Percentiles rank a stretch among this genome's conserved stretches.
Evolutionary conservation across 164 flowering plant genomes (phyloP).

Genomic region (Echeveria elegans): DNA sequence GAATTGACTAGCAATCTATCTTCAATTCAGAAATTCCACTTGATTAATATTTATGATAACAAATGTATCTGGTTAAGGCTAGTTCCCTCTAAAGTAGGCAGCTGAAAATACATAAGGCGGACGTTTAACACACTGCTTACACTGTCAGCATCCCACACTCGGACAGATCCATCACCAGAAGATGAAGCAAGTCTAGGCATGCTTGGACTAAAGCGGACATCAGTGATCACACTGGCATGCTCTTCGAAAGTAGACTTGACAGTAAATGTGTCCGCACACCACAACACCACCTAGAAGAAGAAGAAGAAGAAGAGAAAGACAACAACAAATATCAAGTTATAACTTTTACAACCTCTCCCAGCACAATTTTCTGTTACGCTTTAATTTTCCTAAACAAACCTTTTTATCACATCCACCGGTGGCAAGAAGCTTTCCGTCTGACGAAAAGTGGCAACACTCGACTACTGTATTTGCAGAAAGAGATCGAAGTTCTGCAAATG

Average conservation of each 20-base stretch:
- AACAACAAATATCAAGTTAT: slow-evolving; percentile 8
- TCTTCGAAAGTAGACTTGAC: slow-evolving; percentile 59
- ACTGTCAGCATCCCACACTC: slow-evolving; percentile 83
- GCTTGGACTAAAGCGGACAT: slow-evolving; percentile 76
- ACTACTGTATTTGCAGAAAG: slow-evolving; percentile 26
- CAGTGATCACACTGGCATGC: slow-evolving; percentile 56
- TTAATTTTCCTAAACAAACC: not conserved
- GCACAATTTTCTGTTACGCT: not conserved
- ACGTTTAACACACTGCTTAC: slow-evolving; percentile 39
- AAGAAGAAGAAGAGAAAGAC: slow-evolving; percentile 17
- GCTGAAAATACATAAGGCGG: too few species aligned
- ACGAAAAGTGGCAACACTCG: slow-evolving; percentile 12
- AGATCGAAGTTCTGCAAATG: slow-evolving; percentile 26
- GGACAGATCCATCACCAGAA: slow-evolving; percentile 68
- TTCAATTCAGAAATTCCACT: not conserved
- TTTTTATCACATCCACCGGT: slow-evolving; percentile 8
- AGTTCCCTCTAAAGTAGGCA: too few species aligned
- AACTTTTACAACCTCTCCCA: not conserved
- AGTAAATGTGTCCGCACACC: slow-evolving; percentile 53
- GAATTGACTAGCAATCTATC: not conserved
- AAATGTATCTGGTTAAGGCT: too few species aligned
- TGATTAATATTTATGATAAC: not conserved
- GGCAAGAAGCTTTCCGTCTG: slow-evolving; percentile 7
- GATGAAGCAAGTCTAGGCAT: slow-evolving; percentile 71
- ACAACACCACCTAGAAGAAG: slow-evolving; percentile 53